Evolutionary conservation across 371 early-diverging fungal genomes (phyloP).

Genomic region (Mucor mucedo): DNA sequence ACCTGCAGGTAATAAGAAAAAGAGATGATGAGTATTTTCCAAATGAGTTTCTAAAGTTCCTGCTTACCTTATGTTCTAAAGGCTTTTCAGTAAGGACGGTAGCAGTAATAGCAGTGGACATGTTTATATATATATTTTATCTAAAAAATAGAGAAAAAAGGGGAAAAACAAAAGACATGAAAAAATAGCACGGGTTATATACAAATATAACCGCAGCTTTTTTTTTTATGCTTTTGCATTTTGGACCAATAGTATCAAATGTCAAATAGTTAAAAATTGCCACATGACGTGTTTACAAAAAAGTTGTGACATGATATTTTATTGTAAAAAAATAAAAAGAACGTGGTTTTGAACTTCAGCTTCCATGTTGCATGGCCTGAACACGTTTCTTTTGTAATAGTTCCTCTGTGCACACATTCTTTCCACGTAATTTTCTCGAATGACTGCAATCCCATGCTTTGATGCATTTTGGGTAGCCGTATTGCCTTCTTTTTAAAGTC

Average conservation of each 20-base stretch:
- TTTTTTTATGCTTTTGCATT: conserved; percentile 1
- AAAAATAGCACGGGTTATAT: conserved; percentile 7
- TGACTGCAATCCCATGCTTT: too few species aligned
- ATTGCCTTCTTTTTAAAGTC: too few species aligned
- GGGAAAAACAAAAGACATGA: neutral
- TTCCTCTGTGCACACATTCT: too few species aligned
- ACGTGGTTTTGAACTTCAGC: too few species aligned
- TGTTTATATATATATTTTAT: conserved; percentile 3
- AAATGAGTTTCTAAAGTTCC: neutral
- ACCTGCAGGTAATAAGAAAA: conserved; percentile 52
- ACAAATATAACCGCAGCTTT: conserved; percentile 5
- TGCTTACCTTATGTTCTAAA: conserved; percentile 18
- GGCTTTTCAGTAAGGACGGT: conserved; percentile 3
- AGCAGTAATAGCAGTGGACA: conserved; percentile 6
- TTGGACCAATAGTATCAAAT: conserved; percentile 9
- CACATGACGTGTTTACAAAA: conserved; percentile 7
- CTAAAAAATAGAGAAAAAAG: conserved; percentile 3
- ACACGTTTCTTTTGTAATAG: too few species aligned
- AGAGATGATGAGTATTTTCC: neutral
- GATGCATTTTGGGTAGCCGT: too few species aligned
- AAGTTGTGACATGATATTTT: conserved; percentile 5
- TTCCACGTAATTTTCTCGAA: too few species aligned
- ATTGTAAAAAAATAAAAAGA: too few species aligned
- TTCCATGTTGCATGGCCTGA: too few species aligned
- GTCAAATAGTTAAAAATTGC: neutral